Evolutionary conservation across 352 stramenopile genomes (phyloP), one percentile per base, ranked within the genome.

Genomic region (Phytophthora gonapodyides): DNA sequence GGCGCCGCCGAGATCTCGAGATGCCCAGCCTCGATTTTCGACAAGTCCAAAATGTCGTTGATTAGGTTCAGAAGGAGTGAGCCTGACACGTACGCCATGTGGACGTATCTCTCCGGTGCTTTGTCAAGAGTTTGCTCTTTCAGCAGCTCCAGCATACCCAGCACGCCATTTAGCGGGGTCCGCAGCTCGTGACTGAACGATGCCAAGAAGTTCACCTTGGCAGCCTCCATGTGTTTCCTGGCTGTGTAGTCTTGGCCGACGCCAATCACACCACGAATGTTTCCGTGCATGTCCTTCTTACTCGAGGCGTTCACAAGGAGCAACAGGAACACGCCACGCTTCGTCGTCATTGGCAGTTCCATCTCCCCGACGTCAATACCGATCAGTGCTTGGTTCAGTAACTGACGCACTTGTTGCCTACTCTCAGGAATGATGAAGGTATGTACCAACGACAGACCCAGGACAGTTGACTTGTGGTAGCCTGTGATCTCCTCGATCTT

Each of bases 201-300:
- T 8, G 86, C 86, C 44, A 95, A 58, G 57, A 95, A 95, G n/a
- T 90, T 93, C 31, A 93, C 84, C 55, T 93, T 93, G 0, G 84
- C 84, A 42, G 84, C 83, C 57, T 95, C 84, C 86, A 93, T 93
- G 43, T 93, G 82, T 54, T 93, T 93, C 16, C 85, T 74, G 2
- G 84, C 86, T 10, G 94, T 98, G 57, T 98, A 93, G 66, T 98
- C 93, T 72, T 98, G 92, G 10, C 88, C 91, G 41, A 98, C 89
- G 60, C 86, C 87, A 48, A 98, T 96, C 21, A 97, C 91, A 46
- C 93, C 94, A 36, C 95, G 87, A 63, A 98, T 89, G 51, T 96
- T 97, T 21, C 91, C 89, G 31, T 97, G 87, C 72, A 89, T 89
- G 61, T 98, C 90, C 49, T 96, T 93, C 52, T 96, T 95, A 42